Base-by-base conservation (phyloP, 129 eudicot genomes). In the Gnaphalium uliginosum region DNA sequence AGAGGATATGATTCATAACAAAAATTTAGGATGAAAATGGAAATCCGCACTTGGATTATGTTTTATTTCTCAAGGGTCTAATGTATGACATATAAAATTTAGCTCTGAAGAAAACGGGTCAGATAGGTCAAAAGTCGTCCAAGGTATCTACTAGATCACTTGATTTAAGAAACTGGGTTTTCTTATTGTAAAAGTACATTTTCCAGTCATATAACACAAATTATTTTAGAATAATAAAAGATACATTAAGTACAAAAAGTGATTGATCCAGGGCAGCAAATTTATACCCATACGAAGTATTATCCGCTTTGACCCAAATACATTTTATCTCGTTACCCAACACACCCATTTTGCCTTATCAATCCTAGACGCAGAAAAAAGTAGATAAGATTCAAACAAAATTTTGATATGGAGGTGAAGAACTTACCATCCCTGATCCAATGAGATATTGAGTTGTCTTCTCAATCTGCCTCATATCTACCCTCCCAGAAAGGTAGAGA, bases 351-450 rank as follows among this genome's bases (percentile, higher is more conserved):
- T 27, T 27, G 29, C 29, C 29, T 1, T 24, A 25, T 2, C 4
- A 61, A 73, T 23, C 39, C 39, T 17, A 70, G 24, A 51, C 15
- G 29, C 29, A 27, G 29, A 27, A 27, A 27, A 27, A 30, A 71
- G 24, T 17, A 41, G 5, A 19, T 8, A 23, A 2, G 25, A 43
- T 24, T 18, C 23, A 30, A 9, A 27, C 11, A 72, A 11, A 32
- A 60, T 23, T 0, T 32, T 2, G 32, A 63, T 9, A 62, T 9
- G 68, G 13, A 54, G 27, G 33, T 27, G 22, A 63, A 2, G 35
- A 73, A 66, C 87, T 87, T 25, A 92, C 98, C 98, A 89, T 92
- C 83, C 98, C 98, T 3, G 96, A 87, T 9, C 98, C 96, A 68
- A 89, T 92, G 32, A 92, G 85, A 74, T 89, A 92, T 71, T 92